A percentile compares a stretch with the other conserved stretches of the same genome.
Evolutionary conservation across 139 green algal genomes (phyloP).

Genomic region (Pseudopediastrum boryanum): DNA sequence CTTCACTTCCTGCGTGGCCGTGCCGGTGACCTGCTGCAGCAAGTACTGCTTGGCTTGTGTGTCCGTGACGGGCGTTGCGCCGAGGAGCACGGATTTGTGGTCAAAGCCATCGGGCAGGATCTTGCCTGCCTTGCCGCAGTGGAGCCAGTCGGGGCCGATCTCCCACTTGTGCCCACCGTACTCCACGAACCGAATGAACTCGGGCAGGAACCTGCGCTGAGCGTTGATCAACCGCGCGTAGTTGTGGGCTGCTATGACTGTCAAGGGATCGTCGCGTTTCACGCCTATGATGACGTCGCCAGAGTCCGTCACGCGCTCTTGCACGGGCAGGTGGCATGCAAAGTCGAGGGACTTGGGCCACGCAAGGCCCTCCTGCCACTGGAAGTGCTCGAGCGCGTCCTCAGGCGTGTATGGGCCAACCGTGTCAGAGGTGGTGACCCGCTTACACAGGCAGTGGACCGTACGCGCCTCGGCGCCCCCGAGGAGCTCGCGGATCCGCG

Average conservation of each 20-base stretch:
- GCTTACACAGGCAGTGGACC: background rate
- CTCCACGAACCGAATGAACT: conserved; percentile 4
- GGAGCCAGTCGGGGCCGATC: background rate
- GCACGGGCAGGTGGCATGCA: background rate
- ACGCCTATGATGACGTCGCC: background rate
- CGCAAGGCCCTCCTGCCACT: background rate
- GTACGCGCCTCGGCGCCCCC: background rate
- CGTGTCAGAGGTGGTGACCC: background rate
- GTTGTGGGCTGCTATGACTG: conserved; percentile 1
- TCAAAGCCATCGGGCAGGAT: background rate
- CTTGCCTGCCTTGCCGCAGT: background rate
- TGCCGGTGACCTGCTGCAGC: background rate
- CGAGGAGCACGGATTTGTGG: background rate
- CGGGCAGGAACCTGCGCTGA: background rate
- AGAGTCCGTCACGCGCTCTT: background rate
- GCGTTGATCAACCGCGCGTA: conserved; percentile 11
- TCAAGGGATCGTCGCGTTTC: background rate
- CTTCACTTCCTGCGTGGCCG: background rate
- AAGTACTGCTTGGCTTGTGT: background rate
- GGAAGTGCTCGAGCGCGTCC: background rate
- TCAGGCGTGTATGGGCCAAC: background rate
- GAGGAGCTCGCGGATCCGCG: background rate
- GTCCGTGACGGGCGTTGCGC: background rate
- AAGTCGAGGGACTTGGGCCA: background rate
- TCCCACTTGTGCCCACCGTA: background rate